Evolutionary conservation across 768 basidiomycete genomes (phyloP), one percentile per base, ranked within the genome.

Genomic region (Trametes meyenii): DNA sequence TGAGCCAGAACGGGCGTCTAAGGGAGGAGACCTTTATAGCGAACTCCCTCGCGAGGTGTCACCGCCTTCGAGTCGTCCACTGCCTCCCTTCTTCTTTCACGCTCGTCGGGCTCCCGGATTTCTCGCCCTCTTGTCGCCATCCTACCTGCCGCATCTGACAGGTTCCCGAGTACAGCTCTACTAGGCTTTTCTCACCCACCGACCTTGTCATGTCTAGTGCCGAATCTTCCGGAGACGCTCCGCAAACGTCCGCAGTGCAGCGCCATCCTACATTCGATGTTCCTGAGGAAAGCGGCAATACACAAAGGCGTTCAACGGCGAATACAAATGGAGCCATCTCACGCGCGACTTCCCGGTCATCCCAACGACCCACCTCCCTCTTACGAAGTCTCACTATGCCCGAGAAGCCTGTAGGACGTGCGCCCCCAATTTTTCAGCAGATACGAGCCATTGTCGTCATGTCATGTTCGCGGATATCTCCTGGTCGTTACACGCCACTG

Each of bases 391-490:
- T 62, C 38, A 59, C 65, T 36, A 57, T 62, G 45, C 66, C 70
- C 0, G 48, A 50, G 13, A 58, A 61, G 23, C 67, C 66, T 17
- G 55, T 86, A 16, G 83, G 76, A 0, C 63, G 73, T 0, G 50
- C 85, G 0, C 89, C 88, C 1, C 74, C 75, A 12, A 55, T 78
- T 19, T 63, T 77, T 53, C 44, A 73, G 39, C 85, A 87, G 62
- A 59, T 89, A 40, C 78, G 74, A 55, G 75, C 87, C 0, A 83
- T 90, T 50, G 14, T 87, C 7, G 35, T 73, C 8, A 77, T 81
- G 17, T 88, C 88, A 36, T 89, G 90, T 89, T 58, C 52, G 81
- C 71, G 24, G 19, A 16, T 44, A 5, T 19, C 26, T 11, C 39
- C n/a, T 14, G 17, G 12, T 44, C 38, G 7, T 10, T 24, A 1